Evolutionary conservation across 331 rosid genomes (phyloP).

Genomic region (Prunus yedoensis): DNA sequence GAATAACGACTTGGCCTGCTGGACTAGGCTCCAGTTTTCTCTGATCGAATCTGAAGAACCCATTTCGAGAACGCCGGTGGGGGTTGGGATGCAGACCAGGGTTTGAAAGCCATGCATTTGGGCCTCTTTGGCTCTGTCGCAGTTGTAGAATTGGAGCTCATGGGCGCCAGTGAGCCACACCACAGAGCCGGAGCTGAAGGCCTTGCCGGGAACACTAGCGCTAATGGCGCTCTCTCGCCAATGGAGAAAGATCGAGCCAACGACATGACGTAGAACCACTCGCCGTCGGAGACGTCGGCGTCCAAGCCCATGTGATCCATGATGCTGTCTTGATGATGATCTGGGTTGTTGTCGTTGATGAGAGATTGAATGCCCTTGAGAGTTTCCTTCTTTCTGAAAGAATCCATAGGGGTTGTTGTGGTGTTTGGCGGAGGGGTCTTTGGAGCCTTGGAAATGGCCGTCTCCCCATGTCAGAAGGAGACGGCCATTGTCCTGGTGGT

Average conservation of each 20-base stretch:
- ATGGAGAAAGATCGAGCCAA: constrained; percentile 49
- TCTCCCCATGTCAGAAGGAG: constrained; percentile 58
- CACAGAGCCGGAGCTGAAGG: constrained; percentile 47
- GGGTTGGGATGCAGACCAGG: constrained; percentile 66
- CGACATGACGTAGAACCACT: constrained; percentile 90
- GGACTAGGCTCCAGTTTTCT: constrained; percentile 59
- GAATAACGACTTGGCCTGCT: constrained; percentile 54
- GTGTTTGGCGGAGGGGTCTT: constrained; percentile 18
- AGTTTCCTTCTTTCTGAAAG: constrained; percentile 32
- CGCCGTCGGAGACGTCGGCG: constrained; percentile 43
- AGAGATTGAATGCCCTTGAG: constrained; percentile 26
- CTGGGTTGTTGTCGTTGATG: constrained; percentile 12
- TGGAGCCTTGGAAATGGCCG: constrained; percentile 67
- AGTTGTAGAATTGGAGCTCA: constrained; percentile 54
- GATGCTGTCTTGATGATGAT: not conserved
- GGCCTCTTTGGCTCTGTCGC: constrained; percentile 77
- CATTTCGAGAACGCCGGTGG: constrained; percentile 66
- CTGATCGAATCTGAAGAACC: constrained; percentile 56
- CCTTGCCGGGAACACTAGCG: too few relatives aligned
- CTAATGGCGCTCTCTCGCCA: not conserved
- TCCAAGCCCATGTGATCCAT: constrained; percentile 9
- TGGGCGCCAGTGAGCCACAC: constrained; percentile 62
- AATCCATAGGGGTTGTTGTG: not conserved
- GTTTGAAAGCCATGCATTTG: constrained; percentile 71
- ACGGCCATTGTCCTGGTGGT: constrained; percentile 34